Percentiles rank a stretch among this genome's conserved stretches.
Conservation (phyloP, 148 eudicot species). For the Bassia scoparia region DNA sequence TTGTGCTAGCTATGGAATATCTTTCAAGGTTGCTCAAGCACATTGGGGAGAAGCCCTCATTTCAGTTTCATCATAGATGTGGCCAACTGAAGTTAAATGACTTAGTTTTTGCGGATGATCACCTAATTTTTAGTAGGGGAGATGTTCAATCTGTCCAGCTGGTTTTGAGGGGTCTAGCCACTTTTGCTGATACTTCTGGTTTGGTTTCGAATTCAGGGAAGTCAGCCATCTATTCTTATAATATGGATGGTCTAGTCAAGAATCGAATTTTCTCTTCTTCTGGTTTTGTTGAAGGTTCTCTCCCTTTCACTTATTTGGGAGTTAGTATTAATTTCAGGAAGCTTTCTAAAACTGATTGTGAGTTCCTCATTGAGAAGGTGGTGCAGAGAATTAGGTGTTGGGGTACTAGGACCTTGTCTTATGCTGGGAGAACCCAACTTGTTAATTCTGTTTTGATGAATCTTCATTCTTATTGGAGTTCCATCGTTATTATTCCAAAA, state of each 20-base stretch:
- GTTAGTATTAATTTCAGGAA: not conserved
- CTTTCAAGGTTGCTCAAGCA: not conserved
- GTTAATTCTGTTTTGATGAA: not conserved
- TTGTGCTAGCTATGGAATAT: not conserved
- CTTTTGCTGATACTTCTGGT: not conserved
- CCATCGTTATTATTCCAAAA: not conserved
- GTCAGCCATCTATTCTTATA: not conserved
- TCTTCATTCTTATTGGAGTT: not conserved
- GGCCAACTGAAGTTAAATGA: too few relatives aligned
- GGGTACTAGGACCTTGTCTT: not conserved
- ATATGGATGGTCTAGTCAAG: not conserved
- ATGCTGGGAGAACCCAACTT: not conserved
- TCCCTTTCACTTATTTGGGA: not conserved
- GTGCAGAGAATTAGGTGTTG: not conserved
- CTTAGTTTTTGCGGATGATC: not conserved
- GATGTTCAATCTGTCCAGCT: not conserved
- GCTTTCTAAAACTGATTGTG: not conserved
- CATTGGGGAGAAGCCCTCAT: too few relatives aligned
- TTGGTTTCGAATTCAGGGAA: not conserved
- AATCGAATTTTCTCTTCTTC: too few relatives aligned
- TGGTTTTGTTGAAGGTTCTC: not conserved
- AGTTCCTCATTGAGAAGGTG: not conserved
- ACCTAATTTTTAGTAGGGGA: not conserved
- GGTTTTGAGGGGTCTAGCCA: not conserved
- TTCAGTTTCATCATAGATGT: not conserved